A percentile compares a stretch with the other conserved stretches of the same genome.
phyloP scores from a whole-genome alignment of 2,329 filamentous ascomycete species.

The Colletotrichum eleusines region DNA sequence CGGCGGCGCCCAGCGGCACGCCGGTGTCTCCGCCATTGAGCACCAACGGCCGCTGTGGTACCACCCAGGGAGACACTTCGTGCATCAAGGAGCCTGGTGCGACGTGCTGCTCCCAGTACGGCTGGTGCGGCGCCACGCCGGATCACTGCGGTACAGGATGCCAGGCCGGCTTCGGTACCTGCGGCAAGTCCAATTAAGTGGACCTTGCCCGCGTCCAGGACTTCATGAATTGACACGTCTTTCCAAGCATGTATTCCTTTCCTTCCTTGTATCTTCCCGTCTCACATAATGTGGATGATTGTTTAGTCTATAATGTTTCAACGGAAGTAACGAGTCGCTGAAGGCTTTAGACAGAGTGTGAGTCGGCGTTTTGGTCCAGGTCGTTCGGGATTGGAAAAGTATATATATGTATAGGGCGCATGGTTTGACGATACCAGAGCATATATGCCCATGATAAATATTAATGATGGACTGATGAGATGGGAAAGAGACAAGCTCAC shows the following conservation, averaged over 20 bases:
- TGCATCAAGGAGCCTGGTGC: conserved; percentile 42
- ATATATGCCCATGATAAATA: background rate
- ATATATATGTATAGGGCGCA: background rate
- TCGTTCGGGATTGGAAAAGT: background rate
- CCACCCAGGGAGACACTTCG: conserved; percentile 42
- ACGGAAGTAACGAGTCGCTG: background rate
- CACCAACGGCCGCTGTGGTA: conserved; percentile 47
- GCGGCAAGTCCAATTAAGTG: conserved; percentile 24
- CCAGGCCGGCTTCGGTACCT: conserved; percentile 36
- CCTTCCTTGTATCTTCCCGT: background rate
- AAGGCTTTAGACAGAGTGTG: background rate
- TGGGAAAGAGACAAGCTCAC: background rate
- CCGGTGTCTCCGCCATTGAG: conserved; percentile 16
- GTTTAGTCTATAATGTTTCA: conserved; percentile 33
- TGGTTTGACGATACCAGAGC: background rate
- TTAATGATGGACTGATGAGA: too few relatives aligned
- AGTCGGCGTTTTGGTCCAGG: background rate
- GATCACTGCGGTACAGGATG: conserved; percentile 43
- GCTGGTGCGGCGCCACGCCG: conserved; percentile 43
- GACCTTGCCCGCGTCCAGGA: background rate
- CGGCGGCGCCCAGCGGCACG: conserved; percentile 10
- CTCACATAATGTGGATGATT: background rate
- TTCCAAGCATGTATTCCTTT: background rate
- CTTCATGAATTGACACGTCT: background rate
- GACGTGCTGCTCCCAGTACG: conserved; percentile 44